Base-by-base conservation (phyloP, 2,329 filamentous ascomycete species). In the Mollisia scopiformis region DNA sequence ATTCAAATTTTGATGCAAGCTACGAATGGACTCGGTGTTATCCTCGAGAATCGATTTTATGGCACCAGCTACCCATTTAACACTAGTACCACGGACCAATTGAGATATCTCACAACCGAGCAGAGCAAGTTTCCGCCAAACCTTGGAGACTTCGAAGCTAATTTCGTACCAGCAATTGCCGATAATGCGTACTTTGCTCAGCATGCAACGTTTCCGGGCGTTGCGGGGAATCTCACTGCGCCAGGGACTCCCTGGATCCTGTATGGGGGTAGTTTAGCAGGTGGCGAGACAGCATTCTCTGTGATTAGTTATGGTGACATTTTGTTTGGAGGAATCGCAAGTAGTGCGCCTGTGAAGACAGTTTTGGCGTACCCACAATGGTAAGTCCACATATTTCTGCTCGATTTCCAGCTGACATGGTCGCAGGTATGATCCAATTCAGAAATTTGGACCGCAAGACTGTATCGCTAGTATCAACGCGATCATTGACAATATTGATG, bases 1-100 rank as follows among this genome's bases (percentile, higher is more conserved):
- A 79, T 84, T 30, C 79, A 84, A 62, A 82, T 84, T 43, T 67
- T 84, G 47, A 83, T 83, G 80, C 68, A 83, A 68, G 79, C 77
- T 5, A 81, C 79, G n/a, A 78, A 80, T 66, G 82, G 82, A 2
- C 70, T 84, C 30, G 82, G 82, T 8, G 79, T 84, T 3, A 83
- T 84, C 60, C 73, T 83, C 2, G 80, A 84, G 66, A 82, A 83
- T 57, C 73, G 80, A 21, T 81, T 81, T 64, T 83, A 83, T 63
- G 81, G 81, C 27, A 57, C 78, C 28, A 82, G 79, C 62, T 83
- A 74, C 59, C 81, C 81, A 0, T 81, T 77, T 61, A 76, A 78
- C 19, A 76, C 74, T 16, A 79, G 77, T 33, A 79, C 78, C 1
- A 82, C 80, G 3, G 81, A 84, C 63, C 72, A 82, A 55, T 66